Evolutionary conservation across 768 basidiomycete species (phyloP).

Genomic region (Steccherinum ochraceum): DNA sequence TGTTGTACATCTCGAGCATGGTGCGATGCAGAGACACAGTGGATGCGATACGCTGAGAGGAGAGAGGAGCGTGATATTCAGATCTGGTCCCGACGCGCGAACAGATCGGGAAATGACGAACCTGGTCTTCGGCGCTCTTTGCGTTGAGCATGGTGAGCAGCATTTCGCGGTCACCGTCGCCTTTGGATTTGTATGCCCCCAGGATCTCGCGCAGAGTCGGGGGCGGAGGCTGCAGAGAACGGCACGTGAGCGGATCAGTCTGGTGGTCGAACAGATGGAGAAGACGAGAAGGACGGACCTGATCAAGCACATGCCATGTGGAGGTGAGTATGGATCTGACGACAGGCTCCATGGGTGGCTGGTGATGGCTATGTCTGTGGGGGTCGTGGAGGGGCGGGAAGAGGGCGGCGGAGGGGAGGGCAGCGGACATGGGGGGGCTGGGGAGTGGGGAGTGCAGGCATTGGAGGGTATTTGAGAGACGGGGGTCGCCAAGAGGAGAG

Average conservation of each 20-base stretch:
- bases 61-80: slow-evolving; percentile 71
- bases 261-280: slow-evolving; percentile 1
- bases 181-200: slow-evolving; percentile 74
- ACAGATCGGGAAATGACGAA: slow-evolving; percentile 25
- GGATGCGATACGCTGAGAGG: slow-evolving; percentile 59
- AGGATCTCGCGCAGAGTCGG: slow-evolving; percentile 84
- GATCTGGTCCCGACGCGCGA: slow-evolving; percentile 87
- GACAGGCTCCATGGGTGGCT: slow-evolving; percentile 14
- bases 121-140: slow-evolving; percentile 92
- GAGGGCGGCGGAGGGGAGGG: slow-evolving; percentile 8
- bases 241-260: not conserved
- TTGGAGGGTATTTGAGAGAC: slow-evolving; percentile 30
- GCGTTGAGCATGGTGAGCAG: slow-evolving; percentile 86
- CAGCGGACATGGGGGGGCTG: slow-evolving; percentile 5
- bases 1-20: slow-evolving; percentile 52
- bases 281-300: slow-evolving; percentile 26
- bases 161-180: slow-evolving; percentile 91
- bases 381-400: slow-evolving; percentile 9
- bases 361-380: not conserved
- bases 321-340: slow-evolving; percentile 32
- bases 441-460: slow-evolving; percentile 17
- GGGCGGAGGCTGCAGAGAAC: slow-evolving; percentile 54
- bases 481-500: slow-evolving; percentile 34
- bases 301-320: slow-evolving; percentile 40
- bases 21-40: slow-evolving; percentile 64